Evolutionary conservation across 78 protist species (phyloP).

Genomic region (Cavenderia fasciculata): DNA sequence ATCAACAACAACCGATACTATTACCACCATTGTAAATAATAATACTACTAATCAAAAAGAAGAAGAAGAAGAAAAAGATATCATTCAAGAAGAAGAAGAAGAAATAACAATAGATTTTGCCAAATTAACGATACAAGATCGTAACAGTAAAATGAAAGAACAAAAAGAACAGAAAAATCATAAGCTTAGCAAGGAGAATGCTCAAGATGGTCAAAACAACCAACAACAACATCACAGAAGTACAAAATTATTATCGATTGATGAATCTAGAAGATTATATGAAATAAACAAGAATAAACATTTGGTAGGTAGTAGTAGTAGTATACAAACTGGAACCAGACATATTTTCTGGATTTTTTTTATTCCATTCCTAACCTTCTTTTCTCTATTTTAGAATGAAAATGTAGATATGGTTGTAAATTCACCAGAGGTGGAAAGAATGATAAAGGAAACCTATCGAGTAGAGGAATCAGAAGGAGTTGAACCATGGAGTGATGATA

Average conservation of each 20-base stretch:
- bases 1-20: neutral
- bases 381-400: neutral
- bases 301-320: neutral
- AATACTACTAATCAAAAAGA: neutral
- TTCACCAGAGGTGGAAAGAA: too few species aligned
- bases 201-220: neutral
- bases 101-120: too few species aligned
- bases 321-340: neutral
- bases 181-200: neutral
- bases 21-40: neutral
- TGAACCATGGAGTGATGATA: neutral
- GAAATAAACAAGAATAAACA: neutral
- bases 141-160: neutral
- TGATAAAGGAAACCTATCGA: neutral
- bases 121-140: neutral
- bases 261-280: neutral
- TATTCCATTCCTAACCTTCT: neutral
- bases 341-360: neutral
- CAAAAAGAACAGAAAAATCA: neutral
- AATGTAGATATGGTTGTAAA: neutral
- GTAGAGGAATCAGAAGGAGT: neutral
- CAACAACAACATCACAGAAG: neutral
- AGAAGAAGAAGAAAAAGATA: neutral
- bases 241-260: slow-evolving; percentile 25
- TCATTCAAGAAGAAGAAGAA: too few species aligned